Percentiles rank a stretch among this genome's conserved stretches.
These are phyloP conservation scores for Rossbeevera mucosa DNA, from an alignment of 768 basidiomycete genomes.

Conservation along the genomic window DNA sequence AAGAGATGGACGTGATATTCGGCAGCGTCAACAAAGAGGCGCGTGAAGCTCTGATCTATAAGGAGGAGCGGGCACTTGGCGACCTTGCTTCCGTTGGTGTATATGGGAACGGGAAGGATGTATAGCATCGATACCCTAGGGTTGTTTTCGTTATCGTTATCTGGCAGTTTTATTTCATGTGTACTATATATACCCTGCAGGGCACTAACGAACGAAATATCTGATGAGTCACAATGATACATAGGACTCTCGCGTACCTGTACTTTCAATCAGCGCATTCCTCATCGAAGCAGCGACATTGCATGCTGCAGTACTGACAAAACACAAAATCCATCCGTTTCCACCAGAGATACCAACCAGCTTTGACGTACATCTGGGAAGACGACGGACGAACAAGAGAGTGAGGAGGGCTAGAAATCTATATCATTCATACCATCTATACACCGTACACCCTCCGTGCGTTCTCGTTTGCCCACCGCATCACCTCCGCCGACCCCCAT, in stretches of 20 bases:
- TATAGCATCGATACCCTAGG: background rate
- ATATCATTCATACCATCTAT: background rate
- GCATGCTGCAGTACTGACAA: too few species aligned
- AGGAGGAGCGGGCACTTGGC: conserved; percentile 34
- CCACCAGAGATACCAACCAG: too few species aligned
- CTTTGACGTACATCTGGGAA: too few species aligned
- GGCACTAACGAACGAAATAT: background rate
- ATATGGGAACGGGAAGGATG: background rate
- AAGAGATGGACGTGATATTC: conserved; percentile 56
- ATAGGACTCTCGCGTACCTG: background rate
- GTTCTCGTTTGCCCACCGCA: conserved; percentile 61
- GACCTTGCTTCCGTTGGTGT: background rate
- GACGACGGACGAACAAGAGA: background rate
- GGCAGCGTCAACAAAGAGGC: conserved; percentile 54
- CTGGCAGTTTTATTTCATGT: background rate
- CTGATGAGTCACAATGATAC: too few species aligned
- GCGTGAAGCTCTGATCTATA: conserved; percentile 49
- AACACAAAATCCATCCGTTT: too few species aligned
- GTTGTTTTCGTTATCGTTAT: background rate
- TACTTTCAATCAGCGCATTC: background rate
- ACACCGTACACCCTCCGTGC: conserved; percentile 57
- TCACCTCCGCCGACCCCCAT: conserved; percentile 54
- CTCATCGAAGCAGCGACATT: too few species aligned
- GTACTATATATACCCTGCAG: background rate
- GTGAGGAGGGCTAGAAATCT: background rate